These are phyloP conservation scores for Phlyctochytrium arcticum DNA, from an alignment of 192 early-diverging fungal genomes.

Conservation along the genomic window DNA sequence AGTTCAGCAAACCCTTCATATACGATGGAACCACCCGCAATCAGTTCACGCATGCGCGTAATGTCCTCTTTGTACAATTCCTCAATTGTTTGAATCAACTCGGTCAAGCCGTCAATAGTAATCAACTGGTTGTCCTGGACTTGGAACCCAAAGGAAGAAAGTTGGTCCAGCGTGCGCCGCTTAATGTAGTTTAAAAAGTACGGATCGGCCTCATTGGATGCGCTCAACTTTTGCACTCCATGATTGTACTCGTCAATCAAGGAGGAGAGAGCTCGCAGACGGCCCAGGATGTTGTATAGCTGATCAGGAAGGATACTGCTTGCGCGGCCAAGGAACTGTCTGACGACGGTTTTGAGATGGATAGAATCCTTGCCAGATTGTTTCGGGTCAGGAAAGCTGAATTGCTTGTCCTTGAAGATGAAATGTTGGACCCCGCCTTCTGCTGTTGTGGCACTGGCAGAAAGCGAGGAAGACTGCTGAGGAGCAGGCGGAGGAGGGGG, in stretches of 20 bases:
- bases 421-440: neutral
- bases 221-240: neutral
- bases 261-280: neutral
- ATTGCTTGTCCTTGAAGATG: neutral
- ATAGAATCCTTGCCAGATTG: neutral
- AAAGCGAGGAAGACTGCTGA: neutral
- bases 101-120: conserved; percentile 27
- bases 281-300: conserved; percentile 15
- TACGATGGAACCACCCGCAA: conserved; percentile 20
- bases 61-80: conserved; percentile 20
- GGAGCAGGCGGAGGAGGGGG: neutral
- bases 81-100: conserved; percentile 27
- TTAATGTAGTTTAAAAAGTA: conserved; percentile 16
- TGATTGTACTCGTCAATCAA: conserved; percentile 19
- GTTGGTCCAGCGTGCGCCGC: conserved; percentile 6
- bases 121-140: conserved; percentile 19
- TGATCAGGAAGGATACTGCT: neutral
- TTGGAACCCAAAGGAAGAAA: conserved; percentile 27
- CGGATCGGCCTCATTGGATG: neutral
- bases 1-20: conserved; percentile 42
- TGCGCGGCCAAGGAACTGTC: neutral
- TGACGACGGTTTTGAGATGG: neutral
- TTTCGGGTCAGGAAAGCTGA: neutral
- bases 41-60: conserved; percentile 11
- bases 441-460: neutral